phyloP scores from a whole-genome alignment of 768 basidiomycete genomes.

The Myochromella boudieri region DNA sequence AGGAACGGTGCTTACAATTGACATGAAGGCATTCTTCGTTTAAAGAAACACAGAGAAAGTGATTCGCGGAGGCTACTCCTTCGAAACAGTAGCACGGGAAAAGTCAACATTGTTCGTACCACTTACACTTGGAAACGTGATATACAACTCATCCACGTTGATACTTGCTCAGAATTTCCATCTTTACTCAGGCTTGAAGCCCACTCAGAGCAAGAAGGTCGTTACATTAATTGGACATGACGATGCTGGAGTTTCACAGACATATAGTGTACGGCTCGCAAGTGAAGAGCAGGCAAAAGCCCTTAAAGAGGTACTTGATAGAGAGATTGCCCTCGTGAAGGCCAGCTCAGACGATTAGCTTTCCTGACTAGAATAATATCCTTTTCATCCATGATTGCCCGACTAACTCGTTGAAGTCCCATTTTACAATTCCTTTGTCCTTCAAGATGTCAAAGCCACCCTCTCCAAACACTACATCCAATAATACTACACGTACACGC shows the following conservation, averaged over 20 bases:
- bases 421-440: background rate
- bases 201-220: constrained; percentile 48
- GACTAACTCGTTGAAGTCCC: background rate
- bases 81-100: constrained; percentile 74
- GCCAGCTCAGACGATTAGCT: constrained; percentile 29
- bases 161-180: constrained; percentile 62
- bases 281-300: constrained; percentile 57
- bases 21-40: constrained; percentile 56
- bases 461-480: constrained; percentile 5
- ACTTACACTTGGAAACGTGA: constrained; percentile 4
- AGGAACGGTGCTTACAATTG: no score
- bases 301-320: constrained; percentile 59
- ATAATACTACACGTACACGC: constrained; percentile 5
- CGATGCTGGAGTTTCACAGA: constrained; percentile 45
- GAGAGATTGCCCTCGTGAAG: constrained; percentile 56
- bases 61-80: constrained; percentile 60
- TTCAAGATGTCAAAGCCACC: background rate
- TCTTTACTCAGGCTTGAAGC: constrained; percentile 58
- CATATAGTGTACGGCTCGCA: constrained; percentile 62
- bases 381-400: background rate
- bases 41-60: constrained; percentile 74
- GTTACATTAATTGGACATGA: constrained; percentile 74
- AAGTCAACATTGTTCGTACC: constrained; percentile 65
- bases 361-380: background rate
- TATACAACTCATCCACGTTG: constrained; percentile 3